Conservation (phyloP, 1,139 yeast genomes). For the Starmera stellimalicola region DNA sequence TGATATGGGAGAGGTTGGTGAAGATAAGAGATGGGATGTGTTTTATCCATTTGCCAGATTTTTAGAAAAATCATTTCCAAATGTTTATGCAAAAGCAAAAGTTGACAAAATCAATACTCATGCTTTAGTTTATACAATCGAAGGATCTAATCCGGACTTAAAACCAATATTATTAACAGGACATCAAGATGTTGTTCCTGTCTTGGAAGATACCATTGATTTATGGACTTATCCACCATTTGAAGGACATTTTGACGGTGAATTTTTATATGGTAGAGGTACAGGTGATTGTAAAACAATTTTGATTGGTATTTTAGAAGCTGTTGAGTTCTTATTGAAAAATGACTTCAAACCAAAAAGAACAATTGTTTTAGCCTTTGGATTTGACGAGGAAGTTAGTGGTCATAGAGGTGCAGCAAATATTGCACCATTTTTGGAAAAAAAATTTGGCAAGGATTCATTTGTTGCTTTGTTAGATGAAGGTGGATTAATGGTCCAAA, state of each 20-base stretch:
- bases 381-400: slow-evolving; percentile 65
- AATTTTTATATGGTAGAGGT: slow-evolving; percentile 54
- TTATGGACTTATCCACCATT: slow-evolving; percentile 66
- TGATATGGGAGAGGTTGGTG: slow-evolving; percentile 25
- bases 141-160: slow-evolving; percentile 41
- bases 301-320: slow-evolving; percentile 45
- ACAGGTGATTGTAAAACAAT: slow-evolving; percentile 52
- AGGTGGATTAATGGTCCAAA: slow-evolving; percentile 36
- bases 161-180: slow-evolving; percentile 65
- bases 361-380: slow-evolving; percentile 50
- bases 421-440: slow-evolving; percentile 34
- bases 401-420: slow-evolving; percentile 49
- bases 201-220: slow-evolving; percentile 43
- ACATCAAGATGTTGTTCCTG: slow-evolving; percentile 79
- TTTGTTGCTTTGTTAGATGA: slow-evolving; percentile 56
- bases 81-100: slow-evolving; percentile 26
- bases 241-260: slow-evolving; percentile 56
- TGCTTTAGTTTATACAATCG: slow-evolving; percentile 59
- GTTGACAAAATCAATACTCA: slow-evolving; percentile 46
- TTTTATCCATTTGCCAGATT: slow-evolving; percentile 33
- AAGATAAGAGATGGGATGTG: slow-evolving; percentile 21
- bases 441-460: slow-evolving; percentile 46
- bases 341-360: slow-evolving; percentile 43
- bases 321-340: slow-evolving; percentile 40
- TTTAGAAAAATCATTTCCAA: slow-evolving; percentile 33